A percentile compares a stretch with the other conserved stretches of the same genome.
These are phyloP conservation scores for Phaeomoniella chlamydospora DNA, from an alignment of 2,329 filamentous ascomycete species.

Conservation along the genomic window DNA sequence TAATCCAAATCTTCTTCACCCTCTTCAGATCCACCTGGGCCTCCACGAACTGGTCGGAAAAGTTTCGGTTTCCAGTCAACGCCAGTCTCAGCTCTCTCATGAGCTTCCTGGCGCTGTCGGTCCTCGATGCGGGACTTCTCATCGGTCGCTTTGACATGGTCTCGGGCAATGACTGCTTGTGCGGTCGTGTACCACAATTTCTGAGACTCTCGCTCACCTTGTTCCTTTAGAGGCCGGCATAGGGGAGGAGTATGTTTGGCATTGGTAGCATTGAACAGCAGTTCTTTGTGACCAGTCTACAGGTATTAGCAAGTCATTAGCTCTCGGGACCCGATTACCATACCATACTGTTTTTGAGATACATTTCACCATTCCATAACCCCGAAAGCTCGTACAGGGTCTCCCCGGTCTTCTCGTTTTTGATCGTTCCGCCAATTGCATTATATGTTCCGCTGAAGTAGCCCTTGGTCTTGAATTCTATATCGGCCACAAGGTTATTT, in stretches of 20 bases:
- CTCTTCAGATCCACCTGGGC: constrained; percentile 56
- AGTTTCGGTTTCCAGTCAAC: constrained; percentile 79
- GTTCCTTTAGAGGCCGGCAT: constrained; percentile 67
- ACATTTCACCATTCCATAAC: constrained; percentile 91
- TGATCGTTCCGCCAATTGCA: constrained; percentile 83
- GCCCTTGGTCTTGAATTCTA: constrained; percentile 97
- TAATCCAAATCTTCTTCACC: constrained; percentile 85
- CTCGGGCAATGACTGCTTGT: constrained; percentile 65
- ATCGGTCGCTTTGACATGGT: constrained; percentile 80
- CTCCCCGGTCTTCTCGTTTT: constrained; percentile 74
- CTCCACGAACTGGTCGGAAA: constrained; percentile 62
- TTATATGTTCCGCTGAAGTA: constrained; percentile 97
- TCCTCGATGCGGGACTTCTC: constrained; percentile 97
- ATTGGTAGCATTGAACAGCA: constrained; percentile 75
- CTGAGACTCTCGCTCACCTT: constrained; percentile 82
- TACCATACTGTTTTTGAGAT: constrained; percentile 68
- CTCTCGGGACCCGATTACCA: constrained; percentile 13
- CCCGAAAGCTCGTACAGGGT: constrained; percentile 83
- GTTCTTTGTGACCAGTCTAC: constrained; percentile 75
- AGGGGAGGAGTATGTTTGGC: constrained; percentile 62
- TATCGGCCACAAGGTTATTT: constrained; percentile 69
- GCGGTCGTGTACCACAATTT: constrained; percentile 72
- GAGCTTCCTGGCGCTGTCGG: constrained; percentile 75
- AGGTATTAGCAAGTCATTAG: constrained; percentile 4
- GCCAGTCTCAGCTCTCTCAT: constrained; percentile 60